Base-by-base conservation (phyloP, 129 eudicot species). In the Saussurea involucrata region DNA sequence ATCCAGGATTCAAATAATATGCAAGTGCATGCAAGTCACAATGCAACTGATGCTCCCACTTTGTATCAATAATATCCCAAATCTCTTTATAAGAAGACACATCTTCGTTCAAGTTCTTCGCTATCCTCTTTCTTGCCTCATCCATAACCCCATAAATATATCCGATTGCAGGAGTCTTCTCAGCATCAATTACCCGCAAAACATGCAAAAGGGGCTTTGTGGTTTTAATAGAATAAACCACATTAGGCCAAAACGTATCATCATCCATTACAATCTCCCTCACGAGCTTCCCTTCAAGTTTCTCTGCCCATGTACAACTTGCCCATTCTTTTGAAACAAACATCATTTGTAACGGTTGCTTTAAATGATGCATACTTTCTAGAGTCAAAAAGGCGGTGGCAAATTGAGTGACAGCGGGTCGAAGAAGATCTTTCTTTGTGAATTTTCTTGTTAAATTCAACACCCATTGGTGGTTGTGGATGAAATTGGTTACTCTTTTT, bases 91-190 rank as follows among this genome's bases (percentile, higher is more conserved):
- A 78, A 9, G 6, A 3, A 1, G 21, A 15, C 20, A 42, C 75
- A 1, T 42, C 24, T 4, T 33, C 24, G 1, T n/a, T 15, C 21
- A 78, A 78, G 24, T 27, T 22, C 15, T 3, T 15, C 2, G 53
- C 53, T 11, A 77, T 77, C 9, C 2, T 24, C 18, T 77, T 72
- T 27, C 34, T 78, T 28, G 63, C 77, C 18, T 9, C 40, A 61
- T 78, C 77, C 83, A 78, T 78, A 3, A 75, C 83, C 28, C 49
- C 65, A 71, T 79, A 71, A 58, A 63, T 71, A 40, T 32, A 79
- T 1, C 78, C 78, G 66, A 79, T 79, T 18, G 78, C 71, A 0
- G 83, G 78, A 11, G 37, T 79, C 18, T 60, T 55, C 29, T 79
- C 78, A 15, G 25, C 44, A 37, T 71, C 83, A 34, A 79, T 76